Base-by-base conservation (phyloP, 1,284 basidiomycete genomes). In the Microbotryomycetes sp. region DNA sequence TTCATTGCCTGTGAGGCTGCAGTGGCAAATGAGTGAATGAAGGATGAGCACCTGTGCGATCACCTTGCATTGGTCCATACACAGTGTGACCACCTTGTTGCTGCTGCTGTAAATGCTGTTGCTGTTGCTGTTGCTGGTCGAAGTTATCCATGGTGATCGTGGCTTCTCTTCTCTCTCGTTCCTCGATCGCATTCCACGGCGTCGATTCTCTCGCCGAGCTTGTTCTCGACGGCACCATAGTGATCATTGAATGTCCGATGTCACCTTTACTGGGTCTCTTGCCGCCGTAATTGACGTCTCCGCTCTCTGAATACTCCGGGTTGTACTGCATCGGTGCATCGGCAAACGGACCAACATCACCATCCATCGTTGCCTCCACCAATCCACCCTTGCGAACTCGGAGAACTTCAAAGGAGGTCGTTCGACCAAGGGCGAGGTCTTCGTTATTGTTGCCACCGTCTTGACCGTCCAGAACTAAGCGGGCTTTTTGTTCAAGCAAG, bases 401-500 rank as follows among this genome's bases (percentile, higher is more conserved):
- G 36, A 42, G 12, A 19, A 42, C 36, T 42, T 42, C 36, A 19
- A 42, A 42, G n/a, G n/a, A n/a, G n/a, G n/a, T n/a, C n/a, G n/a
- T n/a, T n/a, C n/a, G n/a, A n/a, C n/a, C n/a, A n/a, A n/a, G n/a
- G n/a, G n/a, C n/a, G n/a, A n/a, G n/a, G n/a, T n/a, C n/a, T 42
- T 9, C 36, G 9, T 19, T 19, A 42, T 42, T 19, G 36, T 42
- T 42, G 36, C 36, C 19, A 42, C 36, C 36, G 36, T 42, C 36
- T 9, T 42, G 12, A 19, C 36, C 36, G 9, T 9, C 36, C 12
- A 42, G 36, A 42, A 19, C 36, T 12, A 19, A 9, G 19, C 36
- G 36, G 19, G 36, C 36, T 42, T 42, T 42, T 42, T 42, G 36
- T 42, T 65, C 63, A 22, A 56, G 56, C 32, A 62, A 36, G 7